Conservation (phyloP, 2,329 filamentous ascomycete species). For the Stemphylium lycopersici region DNA sequence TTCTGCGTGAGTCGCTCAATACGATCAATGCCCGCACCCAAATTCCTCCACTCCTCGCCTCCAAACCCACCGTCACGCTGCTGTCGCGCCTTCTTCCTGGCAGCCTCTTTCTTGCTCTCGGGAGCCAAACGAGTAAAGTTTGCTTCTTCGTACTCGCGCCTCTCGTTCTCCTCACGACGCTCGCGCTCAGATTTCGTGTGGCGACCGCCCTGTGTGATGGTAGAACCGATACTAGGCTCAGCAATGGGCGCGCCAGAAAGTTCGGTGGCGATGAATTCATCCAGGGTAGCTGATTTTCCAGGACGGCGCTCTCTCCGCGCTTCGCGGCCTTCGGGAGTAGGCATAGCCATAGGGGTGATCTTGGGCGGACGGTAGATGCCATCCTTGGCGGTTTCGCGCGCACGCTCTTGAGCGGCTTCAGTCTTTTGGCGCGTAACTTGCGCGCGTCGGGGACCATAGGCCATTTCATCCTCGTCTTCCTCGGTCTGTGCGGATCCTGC, state of each 20-base stretch:
- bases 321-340: slow-evolving; percentile 65
- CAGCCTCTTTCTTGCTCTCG: slow-evolving; percentile 83
- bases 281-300: slow-evolving; percentile 80
- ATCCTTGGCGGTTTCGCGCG: slow-evolving; percentile 52
- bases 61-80: slow-evolving; percentile 67
- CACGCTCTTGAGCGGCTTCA: slow-evolving; percentile 23
- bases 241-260: slow-evolving; percentile 81
- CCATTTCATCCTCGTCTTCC: slow-evolving; percentile 62
- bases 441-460: slow-evolving; percentile 66
- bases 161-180: slow-evolving; percentile 77
- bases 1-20: slow-evolving; percentile 82
- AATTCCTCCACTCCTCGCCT: slow-evolving; percentile 88
- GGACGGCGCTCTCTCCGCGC: slow-evolving; percentile 67
- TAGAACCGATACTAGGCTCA: slow-evolving; percentile 90
- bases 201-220: slow-evolving; percentile 79
- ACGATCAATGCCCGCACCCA: slow-evolving; percentile 84
- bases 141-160: slow-evolving; percentile 84
- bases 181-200: slow-evolving; percentile 78
- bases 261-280: slow-evolving; percentile 89
- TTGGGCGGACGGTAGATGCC: slow-evolving; percentile 89
- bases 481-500: slow-evolving; percentile 35
- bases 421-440: slow-evolving; percentile 47
- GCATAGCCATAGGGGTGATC: slow-evolving; percentile 86
- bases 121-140: slow-evolving; percentile 89
- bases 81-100: slow-evolving; percentile 62